phyloP scores from a whole-genome alignment of 805 yeast species.

The Candida adriatica region DNA sequence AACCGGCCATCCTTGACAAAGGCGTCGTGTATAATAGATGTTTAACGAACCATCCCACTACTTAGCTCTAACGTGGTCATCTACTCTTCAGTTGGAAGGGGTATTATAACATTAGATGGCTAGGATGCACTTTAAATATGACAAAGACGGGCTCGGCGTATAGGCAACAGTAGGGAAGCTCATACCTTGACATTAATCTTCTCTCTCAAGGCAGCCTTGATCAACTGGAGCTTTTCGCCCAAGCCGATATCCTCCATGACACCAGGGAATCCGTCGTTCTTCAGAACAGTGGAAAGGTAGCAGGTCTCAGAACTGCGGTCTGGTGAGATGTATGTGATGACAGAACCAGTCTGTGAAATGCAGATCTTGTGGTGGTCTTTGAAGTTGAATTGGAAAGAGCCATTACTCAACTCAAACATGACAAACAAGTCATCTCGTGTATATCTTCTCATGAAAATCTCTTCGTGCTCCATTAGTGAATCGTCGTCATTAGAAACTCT shows the following conservation, averaged over 20 bases:
- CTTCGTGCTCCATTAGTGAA: conserved; percentile 40
- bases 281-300: conserved; percentile 43
- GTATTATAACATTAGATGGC: conserved; percentile 6
- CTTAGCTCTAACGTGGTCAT: no score
- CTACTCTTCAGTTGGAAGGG: conserved; percentile 1
- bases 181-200: conserved; percentile 12
- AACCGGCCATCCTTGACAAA: background rate
- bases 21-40: no score
- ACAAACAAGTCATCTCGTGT: conserved; percentile 74
- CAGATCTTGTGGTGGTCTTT: conserved; percentile 90
- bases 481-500: conserved; percentile 65
- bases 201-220: conserved; percentile 58
- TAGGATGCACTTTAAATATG: conserved; percentile 1
- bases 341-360: conserved; percentile 66
- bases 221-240: conserved; percentile 41
- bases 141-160: conserved; percentile 3
- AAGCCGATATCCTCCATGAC: conserved; percentile 38
- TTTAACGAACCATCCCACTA: no score
- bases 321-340: conserved; percentile 78
- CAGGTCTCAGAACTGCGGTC: conserved; percentile 63
- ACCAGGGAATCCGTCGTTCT: conserved; percentile 40
- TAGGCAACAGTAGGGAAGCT: background rate
- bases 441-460: conserved; percentile 75
- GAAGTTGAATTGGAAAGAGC: conserved; percentile 90
- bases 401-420: conserved; percentile 91